Conservation (phyloP, 257 asterid genomes). For the Solanum ossicruentum region DNA sequence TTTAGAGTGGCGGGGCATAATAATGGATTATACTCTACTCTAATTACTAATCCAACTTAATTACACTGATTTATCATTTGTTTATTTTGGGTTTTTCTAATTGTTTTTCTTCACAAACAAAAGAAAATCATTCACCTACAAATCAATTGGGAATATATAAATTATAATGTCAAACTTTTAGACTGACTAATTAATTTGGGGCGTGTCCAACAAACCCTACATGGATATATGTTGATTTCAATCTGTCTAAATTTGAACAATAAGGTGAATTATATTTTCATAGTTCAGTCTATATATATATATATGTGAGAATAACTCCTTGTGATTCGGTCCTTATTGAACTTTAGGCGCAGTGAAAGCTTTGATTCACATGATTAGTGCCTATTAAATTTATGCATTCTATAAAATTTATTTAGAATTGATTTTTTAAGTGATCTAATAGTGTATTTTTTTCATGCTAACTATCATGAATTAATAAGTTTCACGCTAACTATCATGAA, state of each 20-base stretch:
- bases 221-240: too few relatives aligned
- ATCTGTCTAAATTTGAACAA: not conserved
- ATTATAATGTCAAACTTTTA: too few relatives aligned
- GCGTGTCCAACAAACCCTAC: not conserved
- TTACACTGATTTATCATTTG: not conserved
- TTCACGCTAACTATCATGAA: not conserved
- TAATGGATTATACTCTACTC: not conserved
- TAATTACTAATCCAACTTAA: not conserved
- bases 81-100: not conserved
- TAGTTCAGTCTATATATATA: too few relatives aligned
- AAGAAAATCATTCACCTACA: too few relatives aligned
- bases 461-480: not conserved
- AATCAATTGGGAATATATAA: too few relatives aligned
- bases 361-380: too few relatives aligned
- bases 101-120: not conserved
- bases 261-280: not conserved
- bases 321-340: too few relatives aligned
- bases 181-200: too few relatives aligned
- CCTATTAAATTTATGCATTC: not conserved
- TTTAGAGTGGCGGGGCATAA: not conserved
- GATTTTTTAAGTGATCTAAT: too few relatives aligned
- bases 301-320: too few relatives aligned
- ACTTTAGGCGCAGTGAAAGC: too few relatives aligned
- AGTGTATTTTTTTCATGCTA: too few relatives aligned
- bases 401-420: not conserved